Conservation (phyloP, 1,139 yeast species). For the Candida neerlandica region DNA sequence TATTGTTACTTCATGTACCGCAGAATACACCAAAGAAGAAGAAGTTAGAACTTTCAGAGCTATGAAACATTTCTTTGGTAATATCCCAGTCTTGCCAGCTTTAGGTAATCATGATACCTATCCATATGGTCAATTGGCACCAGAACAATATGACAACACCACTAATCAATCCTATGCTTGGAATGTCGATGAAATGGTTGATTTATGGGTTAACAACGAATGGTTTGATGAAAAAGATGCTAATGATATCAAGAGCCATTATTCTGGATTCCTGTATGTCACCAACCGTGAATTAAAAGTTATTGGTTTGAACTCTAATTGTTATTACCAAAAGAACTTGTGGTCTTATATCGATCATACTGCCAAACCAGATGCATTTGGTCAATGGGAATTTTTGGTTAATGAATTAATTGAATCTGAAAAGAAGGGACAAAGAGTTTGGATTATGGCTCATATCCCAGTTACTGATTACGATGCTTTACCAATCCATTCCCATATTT, state of each 20-base stretch:
- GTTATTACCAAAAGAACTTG: slow-evolving; percentile 65
- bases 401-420: slow-evolving; percentile 65
- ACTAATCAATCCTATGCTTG: slow-evolving; percentile 53
- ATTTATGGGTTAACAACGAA: slow-evolving; percentile 52
- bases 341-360: slow-evolving; percentile 61
- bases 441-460: slow-evolving; percentile 75
- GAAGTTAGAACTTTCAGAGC: background rate
- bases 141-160: background rate
- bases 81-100: slow-evolving; percentile 1
- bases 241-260: slow-evolving; percentile 39
- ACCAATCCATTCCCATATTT: slow-evolving; percentile 62
- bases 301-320: slow-evolving; percentile 66
- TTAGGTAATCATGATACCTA: slow-evolving; percentile 1
- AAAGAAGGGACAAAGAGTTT: slow-evolving; percentile 57
- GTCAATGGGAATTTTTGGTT: slow-evolving; percentile 62
- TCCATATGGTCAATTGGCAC: background rate
- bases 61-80: slow-evolving; percentile 2
- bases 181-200: slow-evolving; percentile 61
- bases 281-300: slow-evolving; percentile 62
- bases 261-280: slow-evolving; percentile 62
- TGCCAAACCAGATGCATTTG: slow-evolving; percentile 61
- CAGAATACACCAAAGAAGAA: slow-evolving; percentile 1
- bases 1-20: slow-evolving; percentile 4
- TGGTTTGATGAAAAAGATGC: slow-evolving; percentile 34
- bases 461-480: slow-evolving; percentile 55